Evolutionary conservation across 2,329 filamentous ascomycete species (phyloP).

Genomic region (Nakataea oryzae): DNA sequence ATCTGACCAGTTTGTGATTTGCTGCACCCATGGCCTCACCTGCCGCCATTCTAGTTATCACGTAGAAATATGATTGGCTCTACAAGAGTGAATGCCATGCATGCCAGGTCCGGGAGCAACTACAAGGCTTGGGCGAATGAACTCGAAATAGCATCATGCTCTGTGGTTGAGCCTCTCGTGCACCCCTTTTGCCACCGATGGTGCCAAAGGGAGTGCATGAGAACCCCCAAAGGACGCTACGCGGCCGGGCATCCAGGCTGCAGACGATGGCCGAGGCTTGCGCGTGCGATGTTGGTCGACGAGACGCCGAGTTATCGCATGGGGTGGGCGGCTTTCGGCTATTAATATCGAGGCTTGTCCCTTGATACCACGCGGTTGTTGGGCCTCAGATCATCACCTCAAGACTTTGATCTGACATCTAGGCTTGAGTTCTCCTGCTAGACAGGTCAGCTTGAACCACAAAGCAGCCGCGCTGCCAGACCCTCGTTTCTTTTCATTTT

Average conservation of each 20-base stretch:
- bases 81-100: background rate
- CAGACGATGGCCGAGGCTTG: no score
- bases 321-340: no score
- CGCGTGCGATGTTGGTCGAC: background rate
- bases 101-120: no score
- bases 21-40: background rate
- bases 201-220: no score
- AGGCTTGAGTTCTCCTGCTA: background rate
- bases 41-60: background rate
- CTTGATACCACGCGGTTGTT: background rate
- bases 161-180: background rate
- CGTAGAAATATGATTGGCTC: background rate
- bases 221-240: background rate
- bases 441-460: constrained; percentile 17
- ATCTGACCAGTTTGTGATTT: no score
- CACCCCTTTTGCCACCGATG: no score
- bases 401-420: background rate
- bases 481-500: constrained; percentile 11
- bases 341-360: background rate
- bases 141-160: background rate
- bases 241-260: background rate
- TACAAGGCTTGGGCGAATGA: background rate
- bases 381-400: background rate
- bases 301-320: background rate
- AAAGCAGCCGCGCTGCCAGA: constrained; percentile 15